These are phyloP conservation scores for Penicillium odoratum DNA, from an alignment of 495 filamentous ascomycete species.

Conservation along the genomic window DNA sequence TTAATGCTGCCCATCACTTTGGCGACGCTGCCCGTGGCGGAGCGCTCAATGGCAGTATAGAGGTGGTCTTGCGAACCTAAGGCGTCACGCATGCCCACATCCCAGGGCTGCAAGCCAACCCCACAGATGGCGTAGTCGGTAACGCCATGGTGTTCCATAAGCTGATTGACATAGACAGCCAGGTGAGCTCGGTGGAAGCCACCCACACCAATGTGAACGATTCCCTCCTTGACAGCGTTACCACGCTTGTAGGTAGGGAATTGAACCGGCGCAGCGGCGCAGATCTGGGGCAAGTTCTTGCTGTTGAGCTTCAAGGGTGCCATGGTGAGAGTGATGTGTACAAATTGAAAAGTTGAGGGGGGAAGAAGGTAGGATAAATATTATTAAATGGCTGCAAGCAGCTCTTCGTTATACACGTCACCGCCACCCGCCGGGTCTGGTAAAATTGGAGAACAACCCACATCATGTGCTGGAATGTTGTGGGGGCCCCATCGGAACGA, in stretches of 20 bases:
- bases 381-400: background rate
- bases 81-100: conserved; percentile 46
- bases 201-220: conserved; percentile 49
- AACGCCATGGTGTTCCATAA: conserved; percentile 47
- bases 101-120: conserved; percentile 48
- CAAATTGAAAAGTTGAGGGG: background rate
- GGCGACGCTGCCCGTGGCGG: conserved; percentile 44
- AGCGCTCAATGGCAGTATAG: conserved; percentile 51
- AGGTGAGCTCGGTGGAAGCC: conserved; percentile 53
- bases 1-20: conserved; percentile 51
- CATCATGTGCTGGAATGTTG: background rate
- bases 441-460: background rate
- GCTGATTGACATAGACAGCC: conserved; percentile 47
- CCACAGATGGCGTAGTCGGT: conserved; percentile 48
- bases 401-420: background rate
- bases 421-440: background rate
- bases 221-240: conserved; percentile 48
- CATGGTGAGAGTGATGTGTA: conserved; percentile 23
- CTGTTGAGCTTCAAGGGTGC: conserved; percentile 42
- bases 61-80: conserved; percentile 46
- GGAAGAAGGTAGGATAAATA: background rate
- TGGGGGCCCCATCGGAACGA: background rate
- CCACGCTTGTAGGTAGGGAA: conserved; percentile 40
- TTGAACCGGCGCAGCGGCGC: conserved; percentile 27
- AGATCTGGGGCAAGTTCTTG: conserved; percentile 40